Evolutionary conservation across 257 asterid genomes (phyloP).

Genomic region (Solanum okadae): DNA sequence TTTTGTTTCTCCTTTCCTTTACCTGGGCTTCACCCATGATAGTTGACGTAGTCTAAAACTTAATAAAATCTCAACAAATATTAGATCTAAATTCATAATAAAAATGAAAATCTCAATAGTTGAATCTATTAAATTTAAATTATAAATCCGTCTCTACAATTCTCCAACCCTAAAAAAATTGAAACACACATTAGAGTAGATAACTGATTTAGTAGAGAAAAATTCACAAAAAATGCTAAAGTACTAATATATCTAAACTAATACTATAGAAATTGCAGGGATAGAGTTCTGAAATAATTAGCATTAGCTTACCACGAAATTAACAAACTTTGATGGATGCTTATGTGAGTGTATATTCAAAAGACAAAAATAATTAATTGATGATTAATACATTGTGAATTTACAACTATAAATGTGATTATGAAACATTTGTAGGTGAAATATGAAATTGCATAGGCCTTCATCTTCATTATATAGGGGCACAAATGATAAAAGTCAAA

Average conservation of each 20-base stretch:
- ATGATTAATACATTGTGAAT: neutral
- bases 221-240: neutral
- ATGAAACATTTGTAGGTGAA: neutral
- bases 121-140: neutral
- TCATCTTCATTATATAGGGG: neutral
- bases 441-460: neutral
- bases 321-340: neutral
- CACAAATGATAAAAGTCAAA: neutral
- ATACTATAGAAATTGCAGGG: neutral
- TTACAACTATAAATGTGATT: neutral
- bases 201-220: neutral
- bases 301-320: neutral
- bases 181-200: neutral
- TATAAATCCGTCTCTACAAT: neutral
- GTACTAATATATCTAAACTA: neutral
- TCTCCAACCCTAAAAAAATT: neutral
- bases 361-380: neutral
- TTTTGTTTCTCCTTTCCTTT: neutral
- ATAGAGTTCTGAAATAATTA: neutral
- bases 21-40: too few species aligned
- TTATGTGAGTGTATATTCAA: neutral
- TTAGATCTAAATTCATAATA: neutral
- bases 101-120: neutral
- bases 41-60: neutral
- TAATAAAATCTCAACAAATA: neutral